phyloP scores from a whole-genome alignment of 1,284 basidiomycete genomes.

The Lignosus rhinocerotis region DNA sequence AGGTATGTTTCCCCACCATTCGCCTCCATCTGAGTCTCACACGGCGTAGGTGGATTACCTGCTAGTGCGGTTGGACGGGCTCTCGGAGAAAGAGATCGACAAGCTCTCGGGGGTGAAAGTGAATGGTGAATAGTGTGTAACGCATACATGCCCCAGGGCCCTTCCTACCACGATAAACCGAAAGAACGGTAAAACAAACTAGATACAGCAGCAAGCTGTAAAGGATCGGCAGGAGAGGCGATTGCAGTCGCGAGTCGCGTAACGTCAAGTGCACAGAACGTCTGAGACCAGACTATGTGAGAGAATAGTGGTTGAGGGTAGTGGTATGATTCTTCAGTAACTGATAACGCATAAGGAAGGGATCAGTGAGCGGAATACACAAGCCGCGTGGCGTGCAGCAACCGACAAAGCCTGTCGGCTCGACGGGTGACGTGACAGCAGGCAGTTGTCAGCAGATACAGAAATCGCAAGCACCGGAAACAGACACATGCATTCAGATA shows the following conservation, averaged over 20 bases:
- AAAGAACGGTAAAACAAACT: conserved; percentile 2
- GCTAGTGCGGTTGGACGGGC: conserved; percentile 78
- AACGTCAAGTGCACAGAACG: neutral
- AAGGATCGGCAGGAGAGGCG: neutral
- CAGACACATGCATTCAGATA: conserved; percentile 4
- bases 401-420: neutral
- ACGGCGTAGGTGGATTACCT: conserved; percentile 84
- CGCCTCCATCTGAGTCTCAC: too few species aligned
- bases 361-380: conserved; percentile 5
- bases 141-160: conserved; percentile 4
- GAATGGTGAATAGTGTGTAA: conserved; percentile 13
- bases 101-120: conserved; percentile 39
- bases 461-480: conserved; percentile 6
- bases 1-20: conserved; percentile 61
- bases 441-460: conserved; percentile 10
- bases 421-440: neutral
- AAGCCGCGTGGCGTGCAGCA: neutral
- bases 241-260: neutral
- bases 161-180: conserved; percentile 4
- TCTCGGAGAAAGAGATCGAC: conserved; percentile 81
- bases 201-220: neutral
- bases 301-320: conserved; percentile 7
- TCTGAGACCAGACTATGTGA: conserved; percentile 12
- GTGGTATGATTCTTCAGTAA: neutral
- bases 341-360: neutral